Percentiles rank a stretch among this genome's conserved stretches.
These are phyloP conservation scores for Fusarium sp. DNA, from an alignment of 2,329 filamentous ascomycete genomes.

Conservation along the genomic window DNA sequence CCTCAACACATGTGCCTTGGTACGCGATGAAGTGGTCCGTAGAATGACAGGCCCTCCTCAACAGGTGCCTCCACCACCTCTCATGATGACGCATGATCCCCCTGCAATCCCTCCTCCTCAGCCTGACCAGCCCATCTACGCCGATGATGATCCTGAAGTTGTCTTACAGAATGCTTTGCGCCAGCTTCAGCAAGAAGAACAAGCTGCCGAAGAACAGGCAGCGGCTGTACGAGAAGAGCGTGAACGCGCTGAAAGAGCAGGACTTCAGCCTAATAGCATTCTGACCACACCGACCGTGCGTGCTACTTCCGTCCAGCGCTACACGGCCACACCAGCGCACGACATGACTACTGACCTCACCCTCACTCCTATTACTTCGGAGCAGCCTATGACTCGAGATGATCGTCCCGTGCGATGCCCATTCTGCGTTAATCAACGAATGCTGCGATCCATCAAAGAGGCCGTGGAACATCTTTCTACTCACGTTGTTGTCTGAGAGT, in stretches of 20 bases:
- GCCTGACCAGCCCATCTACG: conserved; percentile 53
- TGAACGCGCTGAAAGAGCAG: conserved; percentile 57
- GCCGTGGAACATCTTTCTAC: conserved; percentile 71
- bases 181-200: conserved; percentile 67
- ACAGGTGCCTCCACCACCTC: conserved; percentile 32
- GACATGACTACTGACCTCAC: conserved; percentile 56
- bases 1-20: conserved; percentile 64
- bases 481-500: conserved; percentile 62
- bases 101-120: conserved; percentile 45
- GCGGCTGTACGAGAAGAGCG: conserved; percentile 64
- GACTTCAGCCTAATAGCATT: conserved; percentile 44
- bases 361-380: conserved; percentile 65
- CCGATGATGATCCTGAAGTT: conserved; percentile 65
- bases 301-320: conserved; percentile 47
- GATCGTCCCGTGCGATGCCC: conserved; percentile 66
- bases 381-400: conserved; percentile 55
- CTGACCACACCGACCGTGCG: conserved; percentile 46
- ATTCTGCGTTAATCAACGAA: conserved; percentile 69
- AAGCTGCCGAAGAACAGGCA: conserved; percentile 66
- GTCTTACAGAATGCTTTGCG: conserved; percentile 68
- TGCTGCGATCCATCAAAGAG: conserved; percentile 69
- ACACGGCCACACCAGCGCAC: conserved; percentile 47
- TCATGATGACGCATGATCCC: conserved; percentile 40
- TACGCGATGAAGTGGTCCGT: conserved; percentile 66
- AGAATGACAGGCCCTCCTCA: conserved; percentile 41